Evolutionary conservation across 2,329 filamentous ascomycete species (phyloP), one percentile per base, ranked within the genome.

Genomic region (Rugonectria rugulosa): DNA sequence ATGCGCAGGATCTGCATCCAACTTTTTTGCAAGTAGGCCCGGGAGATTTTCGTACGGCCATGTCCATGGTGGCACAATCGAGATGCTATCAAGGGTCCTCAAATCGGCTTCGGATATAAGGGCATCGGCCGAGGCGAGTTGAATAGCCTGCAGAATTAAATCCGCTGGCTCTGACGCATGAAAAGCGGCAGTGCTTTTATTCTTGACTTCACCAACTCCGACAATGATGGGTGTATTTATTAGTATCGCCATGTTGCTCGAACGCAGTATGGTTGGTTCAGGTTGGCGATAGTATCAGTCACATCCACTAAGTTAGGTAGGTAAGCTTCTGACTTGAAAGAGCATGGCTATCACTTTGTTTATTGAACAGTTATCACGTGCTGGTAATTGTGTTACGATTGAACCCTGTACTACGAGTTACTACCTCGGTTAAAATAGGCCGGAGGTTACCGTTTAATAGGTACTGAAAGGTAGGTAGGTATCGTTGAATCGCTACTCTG

Each of bases 11-110:
- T 76, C 68, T 4, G 84, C 72, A 0, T 74, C 76, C 3, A 89
- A 69, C 31, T 74, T 78, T 32, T 79, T 61, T 1, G 80, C 75
- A 6, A 90, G 66, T 1, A 84, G 71, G 5, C 75, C 76, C 0
- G 86, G 84, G 2, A 88, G 70, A 65, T 89, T 81, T 1, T 76
- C 70, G 65, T 89, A 89, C 1, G 82, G 80, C 86, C 86, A 88
- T 0, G 86, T 88, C 86, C 86, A 89, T 0, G 83, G 84, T 34
- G 77, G 78, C 9, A 88, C 85, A 4, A 88, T 79, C 37, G 81
- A 75, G 40, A 89, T 75, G 60, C 81, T 84, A 65, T 88, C 85
- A 47, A 87, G 17, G 1, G 12, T n/a, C 8, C 38, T 17, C 5
- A 24, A 6, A 7, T 53, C 57, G 4, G 36, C 80, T 1, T 72